Evolutionary conservation across 169 alveolate species (phyloP).

Genomic region (Cystoisospora suis): DNA sequence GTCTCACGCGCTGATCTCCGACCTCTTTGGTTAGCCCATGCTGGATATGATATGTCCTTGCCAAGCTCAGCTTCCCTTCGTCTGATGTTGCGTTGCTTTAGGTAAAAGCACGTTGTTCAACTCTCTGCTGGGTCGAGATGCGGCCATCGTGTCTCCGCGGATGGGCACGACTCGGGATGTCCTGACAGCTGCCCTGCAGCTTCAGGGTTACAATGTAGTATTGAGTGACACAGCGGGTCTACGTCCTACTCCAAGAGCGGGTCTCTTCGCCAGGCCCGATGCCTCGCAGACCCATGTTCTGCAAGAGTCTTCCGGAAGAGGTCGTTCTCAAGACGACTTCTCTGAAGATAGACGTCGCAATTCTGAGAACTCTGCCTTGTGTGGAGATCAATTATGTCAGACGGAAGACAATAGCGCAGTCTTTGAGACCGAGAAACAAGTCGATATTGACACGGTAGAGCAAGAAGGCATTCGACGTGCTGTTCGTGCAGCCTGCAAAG

Average conservation of each 20-base stretch:
- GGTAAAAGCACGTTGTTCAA: slow-evolving; percentile 53
- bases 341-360: neutral
- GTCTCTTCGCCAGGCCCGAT: no score
- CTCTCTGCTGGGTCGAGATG: slow-evolving; percentile 16
- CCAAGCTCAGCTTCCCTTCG: no score
- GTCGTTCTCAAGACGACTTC: neutral
- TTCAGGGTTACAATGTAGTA: neutral
- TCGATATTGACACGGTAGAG: slow-evolving; percentile 15
- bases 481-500: slow-evolving; percentile 32
- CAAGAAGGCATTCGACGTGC: slow-evolving; percentile 51
- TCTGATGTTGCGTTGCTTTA: no score
- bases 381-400: no score
- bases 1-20: no score
- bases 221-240: slow-evolving; percentile 26
- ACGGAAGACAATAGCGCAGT: neutral
- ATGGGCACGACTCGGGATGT: slow-evolving; percentile 48
- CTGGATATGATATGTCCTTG: no score
- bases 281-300: no score
- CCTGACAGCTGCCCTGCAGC: neutral
- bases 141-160: slow-evolving; percentile 34
- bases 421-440: neutral
- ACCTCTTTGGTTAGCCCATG: no score
- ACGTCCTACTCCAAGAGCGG: neutral
- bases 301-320: no score
- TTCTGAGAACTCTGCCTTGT: neutral